Evolutionary conservation across 768 basidiomycete genomes (phyloP), one percentile per base, ranked within the genome.

Genomic region (Austroboletus eburneus): DNA sequence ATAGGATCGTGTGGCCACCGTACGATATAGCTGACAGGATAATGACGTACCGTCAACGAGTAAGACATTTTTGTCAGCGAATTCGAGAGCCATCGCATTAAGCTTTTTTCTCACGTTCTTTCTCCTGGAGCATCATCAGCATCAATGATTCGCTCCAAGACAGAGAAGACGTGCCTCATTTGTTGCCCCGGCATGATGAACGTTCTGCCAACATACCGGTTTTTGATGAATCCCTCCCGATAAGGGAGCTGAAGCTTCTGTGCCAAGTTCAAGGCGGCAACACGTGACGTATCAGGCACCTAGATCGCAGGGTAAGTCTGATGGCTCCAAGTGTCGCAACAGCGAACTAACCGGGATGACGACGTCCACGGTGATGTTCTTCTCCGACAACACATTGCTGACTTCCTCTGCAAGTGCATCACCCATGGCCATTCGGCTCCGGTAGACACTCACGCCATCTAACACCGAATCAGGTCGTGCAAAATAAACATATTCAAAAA

Each of bases 161-260:
- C n/a, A 13, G 3, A 12, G 3, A 4, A 10, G 37, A 47, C 52
- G 33, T 59, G 81, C 90, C 93, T 81, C 83, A 91, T 87, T 66
- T 91, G 87, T 64, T 99, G 96, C 20, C 95, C 96, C 8, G 96
- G 95, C 96, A 99, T 99, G 69, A 99, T 98, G 65, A 99, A 99
- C 0, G 96, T 99, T 55, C 96, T 74, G 3, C 94, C 96, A 25
- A 98, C 92, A 69, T 99, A 99, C 27, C 96, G 83, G 66, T 99
- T 99, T 74, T 99, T 99, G 57, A 98, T 82, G 66, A 99, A 98
- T 1, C 96, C 96, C 70, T 99, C 96, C 38, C 96, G 81, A 67
- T 98, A 99, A 4, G 96, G 95, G 25, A 98, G 72, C 7, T 78
- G 63, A 35, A 98, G 74, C 58, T 83, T 86, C 64, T 99, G 95